These are phyloP conservation scores for Tuber magnatum DNA, from an alignment of 495 filamentous ascomycete genomes.

Conservation along the genomic window DNA sequence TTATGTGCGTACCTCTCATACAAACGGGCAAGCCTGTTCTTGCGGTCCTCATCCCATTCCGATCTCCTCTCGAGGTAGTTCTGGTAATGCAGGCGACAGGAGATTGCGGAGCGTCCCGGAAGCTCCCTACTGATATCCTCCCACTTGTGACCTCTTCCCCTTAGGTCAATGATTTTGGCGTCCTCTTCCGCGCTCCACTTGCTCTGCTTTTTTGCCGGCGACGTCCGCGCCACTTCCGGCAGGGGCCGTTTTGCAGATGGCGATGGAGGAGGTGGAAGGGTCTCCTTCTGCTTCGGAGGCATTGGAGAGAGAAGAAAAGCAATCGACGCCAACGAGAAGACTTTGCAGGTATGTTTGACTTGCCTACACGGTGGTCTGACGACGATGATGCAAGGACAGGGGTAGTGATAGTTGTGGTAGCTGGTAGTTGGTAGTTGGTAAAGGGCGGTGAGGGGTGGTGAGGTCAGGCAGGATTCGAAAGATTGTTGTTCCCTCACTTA, in stretches of 20 bases:
- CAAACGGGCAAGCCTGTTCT: constrained; percentile 87
- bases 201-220: constrained; percentile 78
- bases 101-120: constrained; percentile 84
- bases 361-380: not conserved
- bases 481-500: constrained; percentile 18
- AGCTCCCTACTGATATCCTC: constrained; percentile 89
- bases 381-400: not conserved
- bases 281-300: constrained; percentile 39
- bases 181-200: constrained; percentile 95
- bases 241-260: constrained; percentile 39
- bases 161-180: constrained; percentile 76
- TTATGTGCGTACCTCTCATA: constrained; percentile 74
- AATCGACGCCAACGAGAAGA: constrained; percentile 34
- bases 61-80: constrained; percentile 88
- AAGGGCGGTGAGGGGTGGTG: constrained; percentile 11
- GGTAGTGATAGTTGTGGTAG: constrained; percentile 8
- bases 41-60: constrained; percentile 95
- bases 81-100: constrained; percentile 90
- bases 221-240: constrained; percentile 56
- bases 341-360: constrained; percentile 1
- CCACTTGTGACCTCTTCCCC: constrained; percentile 91
- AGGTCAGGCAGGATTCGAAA: constrained; percentile 4
- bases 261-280: constrained; percentile 28
- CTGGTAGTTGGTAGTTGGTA: constrained; percentile 12
- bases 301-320: constrained; percentile 34